phyloP scores from a whole-genome alignment of 441 rosid species.

The Theobroma grandiflorum region DNA sequence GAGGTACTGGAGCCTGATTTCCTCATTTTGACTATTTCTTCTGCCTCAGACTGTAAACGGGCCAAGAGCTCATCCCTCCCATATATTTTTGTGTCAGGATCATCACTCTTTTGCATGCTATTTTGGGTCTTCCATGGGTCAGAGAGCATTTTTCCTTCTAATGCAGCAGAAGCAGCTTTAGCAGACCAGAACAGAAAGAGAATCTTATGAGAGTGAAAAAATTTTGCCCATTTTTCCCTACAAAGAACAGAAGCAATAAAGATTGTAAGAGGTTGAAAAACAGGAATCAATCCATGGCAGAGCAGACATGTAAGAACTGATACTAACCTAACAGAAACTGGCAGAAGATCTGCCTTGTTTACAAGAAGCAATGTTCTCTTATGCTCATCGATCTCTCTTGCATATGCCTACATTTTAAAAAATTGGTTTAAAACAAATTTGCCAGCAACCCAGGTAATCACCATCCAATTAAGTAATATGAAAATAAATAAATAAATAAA shows the following conservation, averaged over 20 bases:
- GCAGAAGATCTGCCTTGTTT: conserved; percentile 94
- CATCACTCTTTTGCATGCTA: conserved; percentile 43
- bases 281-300: conserved; percentile 1
- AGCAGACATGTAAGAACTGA: not conserved
- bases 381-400: conserved; percentile 74
- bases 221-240: conserved; percentile 89
- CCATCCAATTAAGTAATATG: not conserved
- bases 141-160: conserved; percentile 72
- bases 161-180: conserved; percentile 78
- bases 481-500: not conserved
- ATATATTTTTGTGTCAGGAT: conserved; percentile 66
- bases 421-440: not conserved
- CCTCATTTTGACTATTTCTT: conserved; percentile 67
- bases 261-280: conserved; percentile 25
- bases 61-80: conserved; percentile 85
- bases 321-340: conserved; percentile 69
- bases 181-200: conserved; percentile 94
- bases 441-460: not conserved
- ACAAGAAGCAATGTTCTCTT: conserved; percentile 86
- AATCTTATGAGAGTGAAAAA: conserved; percentile 59
- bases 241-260: conserved; percentile 19
- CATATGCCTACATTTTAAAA: conserved; percentile 61
- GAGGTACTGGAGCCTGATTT: conserved; percentile 42
- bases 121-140: conserved; percentile 41
- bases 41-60: conserved; percentile 75